A percentile compares a stretch with the other conserved stretches of the same genome.
These are phyloP conservation scores for Trametes sp. DNA, from an alignment of 1,284 basidiomycete species.

Conservation along the genomic window DNA sequence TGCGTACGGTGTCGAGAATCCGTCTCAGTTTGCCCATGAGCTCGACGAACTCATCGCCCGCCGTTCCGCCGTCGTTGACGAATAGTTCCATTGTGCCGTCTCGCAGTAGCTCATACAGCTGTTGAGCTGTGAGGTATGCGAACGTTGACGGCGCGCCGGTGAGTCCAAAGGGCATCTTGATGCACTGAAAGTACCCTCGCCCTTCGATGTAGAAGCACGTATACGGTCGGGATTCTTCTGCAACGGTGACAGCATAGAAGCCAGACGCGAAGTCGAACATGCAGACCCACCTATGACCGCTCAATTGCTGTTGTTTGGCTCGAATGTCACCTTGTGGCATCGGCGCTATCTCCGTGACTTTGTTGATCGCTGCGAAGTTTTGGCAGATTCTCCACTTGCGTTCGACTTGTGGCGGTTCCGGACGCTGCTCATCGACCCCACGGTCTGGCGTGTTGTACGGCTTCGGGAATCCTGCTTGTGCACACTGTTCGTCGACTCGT, in stretches of 20 bases:
- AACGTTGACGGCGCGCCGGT: conserved; percentile 51
- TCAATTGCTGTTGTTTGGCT: conserved; percentile 43
- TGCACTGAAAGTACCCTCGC: conserved; percentile 46
- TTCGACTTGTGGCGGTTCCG: conserved; percentile 2
- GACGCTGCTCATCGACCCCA: too few species aligned
- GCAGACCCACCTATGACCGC: conserved; percentile 42
- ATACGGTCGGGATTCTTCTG: conserved; percentile 36
- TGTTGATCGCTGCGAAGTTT: conserved; percentile 46
- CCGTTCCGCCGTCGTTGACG: conserved; percentile 43
- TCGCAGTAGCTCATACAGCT: conserved; percentile 43
- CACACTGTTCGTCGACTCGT: conserved; percentile 31
- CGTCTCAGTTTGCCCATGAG: conserved; percentile 32
- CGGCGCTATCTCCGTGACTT: conserved; percentile 42
- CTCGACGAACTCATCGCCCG: conserved; percentile 38
- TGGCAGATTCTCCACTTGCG: conserved; percentile 47
- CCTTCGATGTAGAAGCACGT: conserved; percentile 49
- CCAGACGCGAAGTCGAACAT: conserved; percentile 47
- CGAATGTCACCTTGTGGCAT: conserved; percentile 44
- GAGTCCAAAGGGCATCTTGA: conserved; percentile 50
- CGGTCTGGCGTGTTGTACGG: conserved; percentile 28
- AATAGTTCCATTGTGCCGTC: conserved; percentile 41
- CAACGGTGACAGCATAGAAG: conserved; percentile 46
- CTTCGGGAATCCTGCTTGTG: conserved; percentile 39
- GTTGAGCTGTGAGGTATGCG: conserved; percentile 41
- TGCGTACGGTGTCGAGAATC: conserved; percentile 34